Conservation (phyloP, 192 early-diverging fungal genomes). For the Umbelopsis ramanniana region DNA sequence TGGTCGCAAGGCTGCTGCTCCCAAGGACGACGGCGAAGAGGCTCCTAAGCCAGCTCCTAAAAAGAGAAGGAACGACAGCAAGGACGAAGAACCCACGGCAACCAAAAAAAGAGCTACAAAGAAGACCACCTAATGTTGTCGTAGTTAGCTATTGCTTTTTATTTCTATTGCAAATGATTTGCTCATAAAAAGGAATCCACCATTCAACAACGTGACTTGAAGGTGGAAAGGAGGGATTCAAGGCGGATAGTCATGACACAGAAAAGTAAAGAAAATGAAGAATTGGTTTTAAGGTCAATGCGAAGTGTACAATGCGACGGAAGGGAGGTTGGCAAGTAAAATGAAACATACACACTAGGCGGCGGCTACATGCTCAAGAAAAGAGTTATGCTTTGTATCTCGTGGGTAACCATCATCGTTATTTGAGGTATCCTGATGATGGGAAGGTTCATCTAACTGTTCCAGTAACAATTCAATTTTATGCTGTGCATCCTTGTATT, state of each 20-base stretch:
- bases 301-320: not conserved
- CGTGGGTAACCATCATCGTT: not conserved
- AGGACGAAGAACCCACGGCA: not conserved
- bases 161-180: too few species aligned
- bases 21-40: not conserved
- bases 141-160: too few species aligned
- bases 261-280: not conserved
- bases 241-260: not conserved
- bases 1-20: constrained; percentile 10
- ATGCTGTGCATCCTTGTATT: constrained; percentile 25
- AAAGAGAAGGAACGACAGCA: not conserved
- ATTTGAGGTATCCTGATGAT: not conserved
- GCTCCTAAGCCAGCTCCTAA: constrained; percentile 9
- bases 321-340: not conserved
- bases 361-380: constrained; percentile 9
- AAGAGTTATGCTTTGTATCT: not conserved
- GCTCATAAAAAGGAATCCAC: too few species aligned
- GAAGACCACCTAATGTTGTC: too few species aligned
- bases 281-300: not conserved
- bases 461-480: constrained; percentile 23
- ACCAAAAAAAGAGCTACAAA: not conserved
- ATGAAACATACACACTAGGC: not conserved
- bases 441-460: constrained; percentile 15
- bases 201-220: too few species aligned
- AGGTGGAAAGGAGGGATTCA: not conserved